phyloP scores from a whole-genome alignment of 2,329 filamentous ascomycete species.

The Pyricularia sp. region DNA sequence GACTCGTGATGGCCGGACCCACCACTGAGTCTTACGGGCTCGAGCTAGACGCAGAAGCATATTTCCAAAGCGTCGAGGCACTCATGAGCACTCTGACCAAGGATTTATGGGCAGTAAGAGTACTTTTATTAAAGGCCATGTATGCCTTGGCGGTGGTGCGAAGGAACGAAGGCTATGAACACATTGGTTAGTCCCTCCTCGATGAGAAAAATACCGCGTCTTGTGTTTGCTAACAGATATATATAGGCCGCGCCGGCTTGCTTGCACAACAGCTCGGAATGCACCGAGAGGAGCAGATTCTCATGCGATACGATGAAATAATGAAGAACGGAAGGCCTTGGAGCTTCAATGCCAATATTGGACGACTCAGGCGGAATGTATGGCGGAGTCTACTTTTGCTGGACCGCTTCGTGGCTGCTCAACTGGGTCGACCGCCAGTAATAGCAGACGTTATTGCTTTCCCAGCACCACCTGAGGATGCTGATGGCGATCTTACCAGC shows the following conservation, averaged over 20 bases:
- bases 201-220: background rate
- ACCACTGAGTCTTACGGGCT: constrained; percentile 14
- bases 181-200: constrained; percentile 36
- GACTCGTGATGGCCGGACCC: constrained; percentile 47
- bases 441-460: constrained; percentile 51
- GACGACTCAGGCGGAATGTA: constrained; percentile 40
- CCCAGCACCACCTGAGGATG: constrained; percentile 31
- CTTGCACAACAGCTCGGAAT: constrained; percentile 5
- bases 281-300: constrained; percentile 3
- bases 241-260: background rate
- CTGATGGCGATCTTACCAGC: constrained; percentile 11
- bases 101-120: constrained; percentile 57
- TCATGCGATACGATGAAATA: constrained; percentile 4
- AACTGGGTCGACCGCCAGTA: constrained; percentile 50
- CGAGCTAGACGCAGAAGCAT: constrained; percentile 3
- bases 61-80: constrained; percentile 3
- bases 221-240: constrained; percentile 1
- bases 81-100: background rate
- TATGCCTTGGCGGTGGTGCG: constrained; percentile 55
- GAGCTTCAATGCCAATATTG: constrained; percentile 25
- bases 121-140: constrained; percentile 51
- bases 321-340: constrained; percentile 4
- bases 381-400: constrained; percentile 58
- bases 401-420: constrained; percentile 53
- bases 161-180: constrained; percentile 53